A percentile compares a stretch with the other conserved stretches of the same genome.
Evolutionary conservation across 208 protist genomes (phyloP).

Genomic region (Acanthamoeba culbertsoni): DNA sequence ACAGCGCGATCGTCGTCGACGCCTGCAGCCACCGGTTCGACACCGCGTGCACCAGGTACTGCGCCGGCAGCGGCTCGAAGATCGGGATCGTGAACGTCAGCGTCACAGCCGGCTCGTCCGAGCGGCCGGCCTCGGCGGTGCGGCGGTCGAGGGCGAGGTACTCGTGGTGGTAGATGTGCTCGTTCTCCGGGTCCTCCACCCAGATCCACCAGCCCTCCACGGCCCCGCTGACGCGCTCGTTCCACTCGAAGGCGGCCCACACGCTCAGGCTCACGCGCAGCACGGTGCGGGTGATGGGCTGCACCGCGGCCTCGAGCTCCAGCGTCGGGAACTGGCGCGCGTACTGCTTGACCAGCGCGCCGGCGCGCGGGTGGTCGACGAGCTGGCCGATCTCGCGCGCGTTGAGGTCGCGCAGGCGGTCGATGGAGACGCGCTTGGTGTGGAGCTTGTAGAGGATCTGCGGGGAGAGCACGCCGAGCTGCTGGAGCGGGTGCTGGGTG

Average conservation of each 20-base stretch:
- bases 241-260: slow-evolving; percentile 92
- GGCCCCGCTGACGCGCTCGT: slow-evolving; percentile 91
- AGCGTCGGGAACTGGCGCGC: slow-evolving; percentile 92
- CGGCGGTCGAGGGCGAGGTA: slow-evolving; percentile 78
- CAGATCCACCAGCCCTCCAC: slow-evolving; percentile 94
- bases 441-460: slow-evolving; percentile 57
- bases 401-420: slow-evolving; percentile 80
- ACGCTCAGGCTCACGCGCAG: slow-evolving; percentile 88
- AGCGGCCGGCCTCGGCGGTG: too few relatives aligned
- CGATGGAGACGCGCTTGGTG: slow-evolving; percentile 65
- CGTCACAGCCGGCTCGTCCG: slow-evolving; percentile 61
- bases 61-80: slow-evolving; percentile 94
- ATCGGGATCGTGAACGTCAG: slow-evolving; percentile 96
- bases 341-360: slow-evolving; percentile 85
- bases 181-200: slow-evolving; percentile 95
- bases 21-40: slow-evolving; percentile 74
- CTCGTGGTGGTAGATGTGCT: slow-evolving; percentile 91
- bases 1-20: slow-evolving; percentile 89
- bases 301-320: slow-evolving; percentile 88
- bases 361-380: slow-evolving; percentile 71
- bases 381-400: slow-evolving; percentile 75
- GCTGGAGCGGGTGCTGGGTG: slow-evolving; percentile 71
- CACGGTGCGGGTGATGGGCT: slow-evolving; percentile 97
- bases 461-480: slow-evolving; percentile 61
- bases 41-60: slow-evolving; percentile 75